These are phyloP conservation scores for Orbilia oligospora DNA, from an alignment of 2,329 filamentous ascomycete genomes.

Conservation along the genomic window DNA sequence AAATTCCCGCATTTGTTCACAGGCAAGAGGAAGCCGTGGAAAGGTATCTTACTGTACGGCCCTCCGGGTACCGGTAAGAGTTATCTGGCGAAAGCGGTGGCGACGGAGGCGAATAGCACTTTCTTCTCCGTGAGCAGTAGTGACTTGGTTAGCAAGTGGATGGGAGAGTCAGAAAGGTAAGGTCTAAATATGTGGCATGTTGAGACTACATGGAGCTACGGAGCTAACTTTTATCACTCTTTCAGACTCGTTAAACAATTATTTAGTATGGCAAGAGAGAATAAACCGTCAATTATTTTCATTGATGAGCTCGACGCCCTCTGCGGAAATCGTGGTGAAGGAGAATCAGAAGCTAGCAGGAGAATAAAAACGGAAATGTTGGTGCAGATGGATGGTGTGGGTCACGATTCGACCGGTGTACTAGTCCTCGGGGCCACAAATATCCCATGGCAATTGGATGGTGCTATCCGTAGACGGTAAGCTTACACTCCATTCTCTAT, in stretches of 20 bases:
- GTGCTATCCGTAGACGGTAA: slow-evolving; percentile 86
- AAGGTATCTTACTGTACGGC: slow-evolving; percentile 95
- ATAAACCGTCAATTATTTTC: slow-evolving; percentile 98
- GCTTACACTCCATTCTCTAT: background rate
- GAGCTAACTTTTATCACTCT: background rate
- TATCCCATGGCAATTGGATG: slow-evolving; percentile 98
- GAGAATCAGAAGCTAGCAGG: slow-evolving; percentile 95
- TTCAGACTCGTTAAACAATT: slow-evolving; percentile 91
- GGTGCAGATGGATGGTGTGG: slow-evolving; percentile 99
- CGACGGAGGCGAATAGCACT: slow-evolving; percentile 97
- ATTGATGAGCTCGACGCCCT: slow-evolving; percentile 98
- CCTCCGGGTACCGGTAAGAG: slow-evolving; percentile 98
- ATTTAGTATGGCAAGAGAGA: slow-evolving; percentile 97
- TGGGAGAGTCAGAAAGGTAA: slow-evolving; percentile 98
- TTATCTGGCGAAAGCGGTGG: slow-evolving; percentile 96
- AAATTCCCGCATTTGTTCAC: slow-evolving; percentile 98
- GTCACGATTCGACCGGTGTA: slow-evolving; percentile 93
- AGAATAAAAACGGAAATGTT: slow-evolving; percentile 99
- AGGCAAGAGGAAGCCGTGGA: slow-evolving; percentile 97
- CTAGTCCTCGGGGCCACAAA: slow-evolving; percentile 96
- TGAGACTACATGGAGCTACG: background rate
- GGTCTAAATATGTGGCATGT: slow-evolving; percentile 62
- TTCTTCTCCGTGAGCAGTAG: slow-evolving; percentile 99
- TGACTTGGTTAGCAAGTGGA: slow-evolving; percentile 98
- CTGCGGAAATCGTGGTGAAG: slow-evolving; percentile 91